Evolutionary conservation across 225 moss, liverwort and hornwort species (phyloP), one percentile per base, ranked within the genome.

Genomic region (Pseudoscleropodium purum): DNA sequence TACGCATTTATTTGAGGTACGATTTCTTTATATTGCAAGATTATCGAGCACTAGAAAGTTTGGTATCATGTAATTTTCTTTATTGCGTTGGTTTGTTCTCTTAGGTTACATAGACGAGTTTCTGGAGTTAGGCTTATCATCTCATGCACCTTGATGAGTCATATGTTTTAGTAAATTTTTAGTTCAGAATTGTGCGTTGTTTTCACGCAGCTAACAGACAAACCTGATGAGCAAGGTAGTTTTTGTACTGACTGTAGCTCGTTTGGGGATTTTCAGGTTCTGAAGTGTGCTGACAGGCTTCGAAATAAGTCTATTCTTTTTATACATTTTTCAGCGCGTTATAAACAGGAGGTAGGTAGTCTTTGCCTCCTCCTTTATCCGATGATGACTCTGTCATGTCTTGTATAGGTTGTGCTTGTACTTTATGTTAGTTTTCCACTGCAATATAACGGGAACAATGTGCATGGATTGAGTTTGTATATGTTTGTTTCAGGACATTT

Each of bases 271-370:
- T 85, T 91, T 77, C 91, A 98, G 96, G 95, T 98, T 87, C 88
- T 94, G 52, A 93, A 93, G 84, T 85, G 91, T 83, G 95, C 98
- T 25, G 92, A 96, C 18, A 92, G 87, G 75, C 92, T 99, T 65
- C 88, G 93, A 37, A 99, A 96, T 75, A 92, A 91, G 62, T 91
- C 94, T 34, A 96, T 99, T 82, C 94, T 99, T 82, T 96, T 99
- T 78, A 97, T 99, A 52, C 97, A 97, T 86, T 99, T 99, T 89
- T 97, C 97, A 86, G 97, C 97, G 31, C 96, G 98, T 81, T 96
- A 97, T 72, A 93, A 92, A 62, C 91, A 88, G 66, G 94, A 96
- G 96, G 98, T 96, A 94, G 59, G 67, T 31, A 57, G 56, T 41
- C 81, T 78, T 75, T 63, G 66, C 81, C 49, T 67, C 57, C 75